These are phyloP conservation scores for Aspergillus panamensis DNA, from an alignment of 495 filamentous ascomycete species.

Conservation along the genomic window DNA sequence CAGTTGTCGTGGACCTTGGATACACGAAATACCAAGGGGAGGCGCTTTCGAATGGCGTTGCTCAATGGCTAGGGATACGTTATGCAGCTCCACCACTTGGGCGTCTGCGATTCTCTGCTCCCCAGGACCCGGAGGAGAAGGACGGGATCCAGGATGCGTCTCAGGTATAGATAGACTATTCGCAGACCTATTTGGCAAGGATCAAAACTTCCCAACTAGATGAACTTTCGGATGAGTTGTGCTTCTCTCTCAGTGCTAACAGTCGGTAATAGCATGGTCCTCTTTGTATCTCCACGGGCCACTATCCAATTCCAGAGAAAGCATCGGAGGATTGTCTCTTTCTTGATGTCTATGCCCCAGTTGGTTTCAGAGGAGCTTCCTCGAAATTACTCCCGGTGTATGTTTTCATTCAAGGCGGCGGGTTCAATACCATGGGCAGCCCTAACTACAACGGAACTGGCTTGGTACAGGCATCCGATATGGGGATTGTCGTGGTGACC, in stretches of 20 bases:
- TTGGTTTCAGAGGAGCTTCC: constrained; percentile 34
- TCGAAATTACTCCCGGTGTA: constrained; percentile 58
- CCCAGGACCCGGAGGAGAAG: constrained; percentile 48
- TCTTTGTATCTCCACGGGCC: constrained; percentile 50
- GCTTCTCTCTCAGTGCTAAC: constrained; percentile 2
- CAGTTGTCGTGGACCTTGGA: constrained; percentile 38
- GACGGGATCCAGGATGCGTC: constrained; percentile 43
- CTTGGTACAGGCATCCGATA: constrained; percentile 55
- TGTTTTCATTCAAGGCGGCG: constrained; percentile 75
- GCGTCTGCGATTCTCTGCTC: constrained; percentile 56
- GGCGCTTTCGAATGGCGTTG: constrained; percentile 43
- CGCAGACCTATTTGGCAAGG: background rate
- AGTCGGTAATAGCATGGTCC: constrained; percentile 39
- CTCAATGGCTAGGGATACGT: constrained; percentile 64
- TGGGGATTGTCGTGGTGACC: constrained; percentile 64
- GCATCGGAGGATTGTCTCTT: constrained; percentile 73
- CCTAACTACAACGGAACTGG: constrained; percentile 62
- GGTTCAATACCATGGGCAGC: constrained; percentile 61
- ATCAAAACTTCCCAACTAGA: background rate
- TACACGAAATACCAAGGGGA: constrained; percentile 43
- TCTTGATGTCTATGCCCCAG: constrained; percentile 67
- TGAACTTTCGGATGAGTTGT: background rate
- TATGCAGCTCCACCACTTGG: constrained; percentile 60
- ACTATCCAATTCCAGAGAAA: constrained; percentile 30
- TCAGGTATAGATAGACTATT: constrained; percentile 25